A percentile compares a stretch with the other conserved stretches of the same genome.
phyloP scores from a whole-genome alignment of 2,329 filamentous ascomycete genomes.

The Geosmithia putterillii region DNA sequence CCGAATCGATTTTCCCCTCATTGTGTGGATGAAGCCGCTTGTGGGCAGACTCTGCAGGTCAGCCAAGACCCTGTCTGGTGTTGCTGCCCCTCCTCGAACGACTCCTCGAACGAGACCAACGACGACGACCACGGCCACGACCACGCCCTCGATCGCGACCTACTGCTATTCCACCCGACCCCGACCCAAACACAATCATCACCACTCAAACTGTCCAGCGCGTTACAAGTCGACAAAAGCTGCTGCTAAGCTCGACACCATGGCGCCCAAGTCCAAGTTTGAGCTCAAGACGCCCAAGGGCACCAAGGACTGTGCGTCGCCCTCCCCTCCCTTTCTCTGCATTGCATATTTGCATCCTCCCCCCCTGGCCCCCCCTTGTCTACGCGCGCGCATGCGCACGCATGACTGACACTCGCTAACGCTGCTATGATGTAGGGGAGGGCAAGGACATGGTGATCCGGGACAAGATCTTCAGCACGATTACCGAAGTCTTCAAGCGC shows the following conservation, averaged over 20 bases:
- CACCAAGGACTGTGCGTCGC: slow-evolving; percentile 61
- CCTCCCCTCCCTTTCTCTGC: slow-evolving; percentile 1
- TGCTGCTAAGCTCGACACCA: slow-evolving; percentile 6
- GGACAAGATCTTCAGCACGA: slow-evolving; percentile 66
- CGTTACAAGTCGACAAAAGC: neutral
- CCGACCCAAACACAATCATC: neutral
- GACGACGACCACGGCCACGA: too few relatives aligned
- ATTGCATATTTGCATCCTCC: neutral
- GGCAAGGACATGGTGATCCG: slow-evolving; percentile 69
- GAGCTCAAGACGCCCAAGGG: slow-evolving; percentile 84
- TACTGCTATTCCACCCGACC: neutral
- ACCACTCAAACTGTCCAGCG: neutral
- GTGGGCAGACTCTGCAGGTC: slow-evolving; percentile 7
- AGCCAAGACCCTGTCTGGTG: slow-evolving; percentile 4
- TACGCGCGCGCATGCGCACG: neutral
- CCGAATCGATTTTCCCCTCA: slow-evolving; percentile 5
- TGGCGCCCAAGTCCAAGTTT: slow-evolving; percentile 38
- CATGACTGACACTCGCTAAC: neutral
- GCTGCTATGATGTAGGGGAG: slow-evolving; percentile 29
- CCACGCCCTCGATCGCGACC: neutral
- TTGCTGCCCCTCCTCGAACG: slow-evolving; percentile 2
- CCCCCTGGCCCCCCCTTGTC: neutral
- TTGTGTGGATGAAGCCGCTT: slow-evolving; percentile 8
- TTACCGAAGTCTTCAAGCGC: slow-evolving; percentile 70
- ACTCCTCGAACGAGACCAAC: slow-evolving; percentile 1